Percentiles rank a stretch among this genome's conserved stretches.
These are phyloP conservation scores for Penicillium fimorum DNA, from an alignment of 495 filamentous ascomycete species.

Conservation along the genomic window DNA sequence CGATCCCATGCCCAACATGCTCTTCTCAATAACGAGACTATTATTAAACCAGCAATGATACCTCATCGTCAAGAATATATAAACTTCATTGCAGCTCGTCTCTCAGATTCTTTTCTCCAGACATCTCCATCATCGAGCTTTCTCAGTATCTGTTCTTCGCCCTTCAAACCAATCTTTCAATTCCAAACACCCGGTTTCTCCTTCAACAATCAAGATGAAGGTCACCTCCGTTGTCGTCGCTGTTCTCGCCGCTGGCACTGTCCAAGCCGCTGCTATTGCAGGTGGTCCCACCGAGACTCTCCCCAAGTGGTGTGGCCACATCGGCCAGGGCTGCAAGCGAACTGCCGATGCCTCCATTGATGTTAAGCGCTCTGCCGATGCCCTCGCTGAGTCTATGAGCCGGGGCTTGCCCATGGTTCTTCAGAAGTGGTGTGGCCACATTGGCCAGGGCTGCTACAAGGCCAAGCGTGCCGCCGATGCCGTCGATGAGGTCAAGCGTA, in stretches of 20 bases:
- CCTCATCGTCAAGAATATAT: background rate
- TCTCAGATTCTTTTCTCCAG: background rate
- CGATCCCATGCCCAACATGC: constrained; percentile 4
- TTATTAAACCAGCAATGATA: background rate
- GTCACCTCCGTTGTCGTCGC: constrained; percentile 38
- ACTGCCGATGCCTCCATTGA: constrained; percentile 33
- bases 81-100: background rate
- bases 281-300: constrained; percentile 1
- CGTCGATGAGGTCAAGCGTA: constrained; percentile 37
- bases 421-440: constrained; percentile 39
- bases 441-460: constrained; percentile 45
- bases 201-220: constrained; percentile 45
- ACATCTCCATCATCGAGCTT: constrained; percentile 14
- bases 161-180: constrained; percentile 8
- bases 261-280: constrained; percentile 29
- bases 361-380: constrained; percentile 53
- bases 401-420: constrained; percentile 30
- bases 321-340: constrained; percentile 39
- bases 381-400: constrained; percentile 45
- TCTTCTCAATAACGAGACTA: background rate
- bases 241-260: constrained; percentile 38
- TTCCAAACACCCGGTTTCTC: constrained; percentile 8
- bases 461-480: constrained; percentile 48
- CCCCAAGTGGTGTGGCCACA: constrained; percentile 36
- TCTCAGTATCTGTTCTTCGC: constrained; percentile 16